Percentiles rank a stretch among this genome's conserved stretches.
These are phyloP conservation scores for Penicillium nordicum DNA, from an alignment of 2,329 filamentous ascomycete species.

Conservation along the genomic window DNA sequence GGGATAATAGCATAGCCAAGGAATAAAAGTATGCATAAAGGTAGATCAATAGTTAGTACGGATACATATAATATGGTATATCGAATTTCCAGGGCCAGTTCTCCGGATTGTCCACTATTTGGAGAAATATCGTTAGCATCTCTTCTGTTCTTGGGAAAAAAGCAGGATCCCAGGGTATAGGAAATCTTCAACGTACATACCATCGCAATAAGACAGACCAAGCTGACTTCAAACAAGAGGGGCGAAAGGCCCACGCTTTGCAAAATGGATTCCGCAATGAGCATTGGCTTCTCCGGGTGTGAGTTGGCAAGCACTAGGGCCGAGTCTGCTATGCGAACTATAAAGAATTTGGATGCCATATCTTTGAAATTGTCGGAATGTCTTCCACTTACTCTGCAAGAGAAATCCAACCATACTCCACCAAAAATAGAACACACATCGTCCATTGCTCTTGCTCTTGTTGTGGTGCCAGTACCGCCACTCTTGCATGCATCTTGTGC, in stretches of 20 bases:
- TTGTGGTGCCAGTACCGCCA: slow-evolving; percentile 29
- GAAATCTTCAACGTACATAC: slow-evolving; percentile 16
- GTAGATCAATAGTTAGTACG: neutral
- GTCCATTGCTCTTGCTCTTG: slow-evolving; percentile 12
- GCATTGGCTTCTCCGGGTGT: slow-evolving; percentile 15
- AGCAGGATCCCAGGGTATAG: neutral
- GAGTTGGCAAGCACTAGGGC: slow-evolving; percentile 23
- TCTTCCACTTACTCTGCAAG: slow-evolving; percentile 22
- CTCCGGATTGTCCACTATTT: slow-evolving; percentile 26
- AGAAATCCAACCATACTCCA: slow-evolving; percentile 27
- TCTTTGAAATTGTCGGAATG: neutral
- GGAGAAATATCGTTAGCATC: neutral
- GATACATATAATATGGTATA: neutral
- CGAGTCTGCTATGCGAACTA: slow-evolving; percentile 27
- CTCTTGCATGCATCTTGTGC: slow-evolving; percentile 25
- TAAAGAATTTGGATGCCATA: neutral
- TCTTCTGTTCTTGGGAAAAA: too few species aligned
- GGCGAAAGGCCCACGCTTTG: slow-evolving; percentile 30
- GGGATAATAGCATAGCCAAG: neutral
- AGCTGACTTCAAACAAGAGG: slow-evolving; percentile 30
- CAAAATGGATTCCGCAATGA: slow-evolving; percentile 21
- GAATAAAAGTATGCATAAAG: neutral
- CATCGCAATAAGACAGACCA: slow-evolving; percentile 26
- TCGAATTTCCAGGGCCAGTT: slow-evolving; percentile 26
- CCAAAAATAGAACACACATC: slow-evolving; percentile 28